phyloP scores from a whole-genome alignment of 495 filamentous ascomycete species.

The Cudoniella acicularis region DNA sequence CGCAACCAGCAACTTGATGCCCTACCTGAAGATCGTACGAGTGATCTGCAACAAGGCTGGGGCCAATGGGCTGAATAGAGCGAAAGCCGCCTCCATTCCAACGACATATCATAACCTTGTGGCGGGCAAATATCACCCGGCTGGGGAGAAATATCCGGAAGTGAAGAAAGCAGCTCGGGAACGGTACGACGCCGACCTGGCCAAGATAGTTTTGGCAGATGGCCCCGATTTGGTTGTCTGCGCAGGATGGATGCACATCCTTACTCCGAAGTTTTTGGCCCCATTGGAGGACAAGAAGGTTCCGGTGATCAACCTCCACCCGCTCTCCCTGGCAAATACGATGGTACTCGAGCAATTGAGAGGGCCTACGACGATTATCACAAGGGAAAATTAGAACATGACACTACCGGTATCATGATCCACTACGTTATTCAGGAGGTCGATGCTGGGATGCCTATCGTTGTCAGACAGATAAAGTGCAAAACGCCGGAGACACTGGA shows the following conservation, averaged over 20 bases:
- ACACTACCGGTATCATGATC: constrained; percentile 82
- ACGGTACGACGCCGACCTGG: constrained; percentile 79
- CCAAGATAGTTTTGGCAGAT: constrained; percentile 50
- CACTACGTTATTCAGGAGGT: constrained; percentile 85
- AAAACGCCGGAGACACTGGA: constrained; percentile 61
- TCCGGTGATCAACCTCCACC: constrained; percentile 84
- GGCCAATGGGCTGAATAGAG: constrained; percentile 75
- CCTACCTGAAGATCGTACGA: constrained; percentile 61
- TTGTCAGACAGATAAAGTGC: constrained; percentile 69
- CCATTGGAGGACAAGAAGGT: constrained; percentile 58
- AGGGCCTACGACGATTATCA: constrained; percentile 73
- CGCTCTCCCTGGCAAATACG: constrained; percentile 55
- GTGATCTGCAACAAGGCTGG: constrained; percentile 81
- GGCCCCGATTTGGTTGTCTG: constrained; percentile 17
- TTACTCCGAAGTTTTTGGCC: constrained; percentile 59
- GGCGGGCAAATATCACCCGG: constrained; percentile 49
- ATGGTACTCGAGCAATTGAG: constrained; percentile 75
- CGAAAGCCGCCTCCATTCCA: constrained; percentile 64
- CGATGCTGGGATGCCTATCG: constrained; percentile 73
- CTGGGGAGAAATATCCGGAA: constrained; percentile 43
- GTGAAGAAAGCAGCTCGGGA: constrained; percentile 60
- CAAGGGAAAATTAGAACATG: constrained; percentile 61
- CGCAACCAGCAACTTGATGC: constrained; percentile 52
- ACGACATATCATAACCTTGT: constrained; percentile 86
- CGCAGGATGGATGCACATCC: constrained; percentile 71